Evolutionary conservation across 179 eudicot species (phyloP).

Genomic region (Actinidia polygama): DNA sequence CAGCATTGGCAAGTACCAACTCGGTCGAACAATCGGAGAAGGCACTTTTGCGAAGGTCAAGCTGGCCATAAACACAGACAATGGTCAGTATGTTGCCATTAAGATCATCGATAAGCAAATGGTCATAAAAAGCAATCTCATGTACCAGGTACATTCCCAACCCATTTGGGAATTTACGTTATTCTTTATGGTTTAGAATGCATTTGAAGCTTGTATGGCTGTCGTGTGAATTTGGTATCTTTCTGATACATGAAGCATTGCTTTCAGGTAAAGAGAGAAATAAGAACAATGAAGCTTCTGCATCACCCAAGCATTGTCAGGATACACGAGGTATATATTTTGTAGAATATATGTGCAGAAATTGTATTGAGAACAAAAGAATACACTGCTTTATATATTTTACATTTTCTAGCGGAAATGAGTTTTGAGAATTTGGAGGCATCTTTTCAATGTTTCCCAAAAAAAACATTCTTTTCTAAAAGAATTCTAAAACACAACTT

Average conservation of each 20-base stretch:
- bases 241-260: background rate
- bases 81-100: constrained; percentile 51
- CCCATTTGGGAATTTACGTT: background rate
- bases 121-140: constrained; percentile 52
- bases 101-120: constrained; percentile 68
- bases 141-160: constrained; percentile 42
- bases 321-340: constrained; percentile 53
- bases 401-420: too few relatives aligned
- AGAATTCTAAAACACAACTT: too few relatives aligned
- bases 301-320: constrained; percentile 64
- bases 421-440: background rate
- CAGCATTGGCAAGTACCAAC: constrained; percentile 56
- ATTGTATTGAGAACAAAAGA: too few relatives aligned
- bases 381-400: too few relatives aligned
- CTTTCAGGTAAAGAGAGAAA: constrained; percentile 57
- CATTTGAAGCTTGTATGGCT: background rate
- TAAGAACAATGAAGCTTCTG: constrained; percentile 62
- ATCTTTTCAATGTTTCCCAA: too few relatives aligned
- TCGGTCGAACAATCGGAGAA: constrained; percentile 57
- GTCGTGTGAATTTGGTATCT: background rate
- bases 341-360: too few relatives aligned
- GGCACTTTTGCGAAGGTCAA: constrained; percentile 70
- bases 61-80: constrained; percentile 43
- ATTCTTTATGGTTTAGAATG: background rate
- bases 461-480: too few relatives aligned